phyloP scores from a whole-genome alignment of 2,329 filamentous ascomycete species.

The Calonectria henricotiae region DNA sequence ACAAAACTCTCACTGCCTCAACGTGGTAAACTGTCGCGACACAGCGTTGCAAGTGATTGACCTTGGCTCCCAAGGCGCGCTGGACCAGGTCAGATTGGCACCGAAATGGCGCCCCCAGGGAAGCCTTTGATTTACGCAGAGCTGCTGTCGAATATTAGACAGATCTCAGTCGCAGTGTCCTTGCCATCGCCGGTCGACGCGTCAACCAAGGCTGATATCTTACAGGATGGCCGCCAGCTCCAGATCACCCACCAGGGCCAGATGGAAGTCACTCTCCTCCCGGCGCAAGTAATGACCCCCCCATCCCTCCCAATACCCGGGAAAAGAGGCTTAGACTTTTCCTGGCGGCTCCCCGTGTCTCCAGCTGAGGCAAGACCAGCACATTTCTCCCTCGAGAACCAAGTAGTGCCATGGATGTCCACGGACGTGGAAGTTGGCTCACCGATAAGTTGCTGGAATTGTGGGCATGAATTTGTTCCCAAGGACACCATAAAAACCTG shows the following conservation, averaged over 20 bases:
- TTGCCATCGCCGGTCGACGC: conserved; percentile 63
- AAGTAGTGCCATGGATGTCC: conserved; percentile 72
- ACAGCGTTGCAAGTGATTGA: not conserved
- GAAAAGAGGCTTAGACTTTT: conserved; percentile 57
- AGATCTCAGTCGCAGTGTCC: conserved; percentile 73
- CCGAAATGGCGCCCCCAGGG: conserved; percentile 41
- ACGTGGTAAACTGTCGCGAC: conserved; percentile 2
- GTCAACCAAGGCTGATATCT: conserved; percentile 64
- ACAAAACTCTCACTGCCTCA: conserved; percentile 33
- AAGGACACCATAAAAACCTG: conserved; percentile 70
- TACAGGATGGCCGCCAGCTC: conserved; percentile 64
- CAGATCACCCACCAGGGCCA: conserved; percentile 65
- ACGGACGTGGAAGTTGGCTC: conserved; percentile 62
- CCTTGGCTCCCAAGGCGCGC: not conserved
- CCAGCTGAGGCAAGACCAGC: conserved; percentile 45
- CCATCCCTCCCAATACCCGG: conserved; percentile 60
- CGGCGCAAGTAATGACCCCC: conserved; percentile 59
- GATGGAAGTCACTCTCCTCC: conserved; percentile 60
- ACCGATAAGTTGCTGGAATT: conserved; percentile 63
- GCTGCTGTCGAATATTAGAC: conserved; percentile 76
- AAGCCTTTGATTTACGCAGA: conserved; percentile 74
- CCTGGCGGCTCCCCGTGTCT: conserved; percentile 70
- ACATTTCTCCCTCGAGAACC: conserved; percentile 57
- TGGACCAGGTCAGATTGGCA: not conserved
- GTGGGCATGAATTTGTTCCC: conserved; percentile 59